phyloP scores from a whole-genome alignment of 805 yeast genomes.

The Saccharomycopsis babjevae region DNA sequence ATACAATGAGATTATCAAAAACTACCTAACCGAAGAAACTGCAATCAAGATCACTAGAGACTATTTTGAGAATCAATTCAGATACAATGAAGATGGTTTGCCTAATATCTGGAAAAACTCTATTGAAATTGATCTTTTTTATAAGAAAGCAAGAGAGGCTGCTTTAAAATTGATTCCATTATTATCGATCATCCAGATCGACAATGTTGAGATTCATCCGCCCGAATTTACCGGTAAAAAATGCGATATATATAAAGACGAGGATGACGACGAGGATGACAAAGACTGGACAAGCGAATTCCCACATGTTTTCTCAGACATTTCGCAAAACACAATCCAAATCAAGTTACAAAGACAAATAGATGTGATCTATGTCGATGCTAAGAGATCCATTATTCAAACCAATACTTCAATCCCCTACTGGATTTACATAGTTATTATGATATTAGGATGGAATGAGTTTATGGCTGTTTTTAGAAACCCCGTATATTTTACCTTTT shows the following conservation, averaged over 20 bases:
- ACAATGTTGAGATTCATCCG: constrained; percentile 51
- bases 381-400: constrained; percentile 76
- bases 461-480: constrained; percentile 78
- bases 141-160: constrained; percentile 44
- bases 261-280: constrained; percentile 28
- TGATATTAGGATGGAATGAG: constrained; percentile 92
- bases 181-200: constrained; percentile 44
- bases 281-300: constrained; percentile 16
- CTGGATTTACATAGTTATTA: constrained; percentile 63
- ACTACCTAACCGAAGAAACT: constrained; percentile 55
- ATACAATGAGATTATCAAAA: constrained; percentile 49
- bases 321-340: constrained; percentile 47
- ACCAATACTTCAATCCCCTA: constrained; percentile 74
- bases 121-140: constrained; percentile 60
- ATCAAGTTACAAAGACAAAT: constrained; percentile 61
- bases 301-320: constrained; percentile 36
- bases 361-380: constrained; percentile 74
- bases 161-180: constrained; percentile 53
- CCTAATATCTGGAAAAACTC: constrained; percentile 76
- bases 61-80: constrained; percentile 69
- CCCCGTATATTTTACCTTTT: constrained; percentile 66
- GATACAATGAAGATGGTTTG: constrained; percentile 72
- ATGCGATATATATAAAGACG: constrained; percentile 29
- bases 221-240: constrained; percentile 33
- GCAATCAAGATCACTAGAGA: constrained; percentile 61